Evolutionary conservation across 1,284 basidiomycete genomes (phyloP), one percentile per base, ranked within the genome.

Genomic region (Trichosporon ovoides): DNA sequence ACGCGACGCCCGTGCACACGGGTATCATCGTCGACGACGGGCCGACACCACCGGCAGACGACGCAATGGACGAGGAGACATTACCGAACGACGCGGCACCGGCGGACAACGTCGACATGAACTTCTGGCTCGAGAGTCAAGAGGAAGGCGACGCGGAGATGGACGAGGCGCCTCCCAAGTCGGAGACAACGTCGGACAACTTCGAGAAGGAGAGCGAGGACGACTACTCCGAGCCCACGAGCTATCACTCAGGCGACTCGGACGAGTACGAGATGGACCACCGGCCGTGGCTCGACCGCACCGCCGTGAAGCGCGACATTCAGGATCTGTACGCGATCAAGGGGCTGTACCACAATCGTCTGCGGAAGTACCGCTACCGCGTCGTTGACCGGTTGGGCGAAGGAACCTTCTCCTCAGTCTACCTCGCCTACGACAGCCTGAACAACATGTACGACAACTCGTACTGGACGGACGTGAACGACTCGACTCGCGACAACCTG

Each of bases 341-440:
- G 11, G 62, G 62, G 2, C 37, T 63, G 18, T 56, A 56, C 34
- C 60, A 63, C 52, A 38, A 53, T 11, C 35, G 18, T 3, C 33
- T 62, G 0, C 38, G 49, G 3, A 51, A 35, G 13, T 60, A 58
- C 31, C 55, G 88, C 65, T 98, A 96, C 81, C 83, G 82, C 59
- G 81, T 98, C 22, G 78, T 98, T 22, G 95, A 98, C 78, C 84
- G 93, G 7, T 83, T 98, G 0, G 95, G 95, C 14, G 97, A 95
- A 62, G 84, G 95, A 20, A 99, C 95, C 2, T 99, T 99, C 78
- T 98, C 95, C 0, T 94, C 93, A 9, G 95, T 99, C 10, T 99
- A 98, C 82, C 97, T 98, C 70, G 95, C 94, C 0, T 79, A 94
- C 65, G 95, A 98, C 76, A 71, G 88, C 36, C 79, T 83, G 58